A percentile compares a stretch with the other conserved stretches of the same genome.
Evolutionary conservation across 768 basidiomycete species (phyloP).

Genomic region (Amanita rubescens): DNA sequence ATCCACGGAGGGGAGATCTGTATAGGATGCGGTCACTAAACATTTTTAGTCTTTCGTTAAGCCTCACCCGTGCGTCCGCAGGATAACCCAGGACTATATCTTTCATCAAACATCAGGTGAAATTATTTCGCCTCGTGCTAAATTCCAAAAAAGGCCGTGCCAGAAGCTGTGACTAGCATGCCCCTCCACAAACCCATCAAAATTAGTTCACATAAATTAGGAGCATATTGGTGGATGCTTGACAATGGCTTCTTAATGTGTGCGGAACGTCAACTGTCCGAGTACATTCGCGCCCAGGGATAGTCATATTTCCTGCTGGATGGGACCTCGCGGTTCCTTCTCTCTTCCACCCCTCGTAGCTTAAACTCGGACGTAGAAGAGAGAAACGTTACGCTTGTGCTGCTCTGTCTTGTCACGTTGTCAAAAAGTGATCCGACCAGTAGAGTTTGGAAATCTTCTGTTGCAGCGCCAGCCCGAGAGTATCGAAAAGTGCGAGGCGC

Average conservation of each 20-base stretch:
- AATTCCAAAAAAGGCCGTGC: not conserved
- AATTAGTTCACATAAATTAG: not conserved
- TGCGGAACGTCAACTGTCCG: not conserved
- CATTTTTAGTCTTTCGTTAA: not conserved
- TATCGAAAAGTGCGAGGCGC: not conserved
- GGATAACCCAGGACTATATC: not conserved
- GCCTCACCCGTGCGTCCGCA: not conserved
- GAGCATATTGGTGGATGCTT: not conserved
- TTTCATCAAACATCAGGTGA: not conserved
- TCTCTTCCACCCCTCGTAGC: conserved; percentile 3
- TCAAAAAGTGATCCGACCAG: conserved; percentile 5
- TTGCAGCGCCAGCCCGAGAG: not conserved
- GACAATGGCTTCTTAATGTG: not conserved
- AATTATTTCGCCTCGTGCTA: not conserved
- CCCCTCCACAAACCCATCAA: not conserved
- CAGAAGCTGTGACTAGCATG: not conserved
- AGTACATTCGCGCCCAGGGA: not conserved
- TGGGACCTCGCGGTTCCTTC: not conserved
- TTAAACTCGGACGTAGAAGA: conserved; percentile 7
- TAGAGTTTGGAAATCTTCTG: not conserved
- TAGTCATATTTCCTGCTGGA: conserved; percentile 6
- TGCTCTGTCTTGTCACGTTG: not conserved
- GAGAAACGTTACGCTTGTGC: not conserved
- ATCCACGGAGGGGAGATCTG: conserved; percentile 4
- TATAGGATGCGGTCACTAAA: not conserved